Conservation (phyloP, 1,284 basidiomycete species). For the Ceratobasidium sp. region DNA sequence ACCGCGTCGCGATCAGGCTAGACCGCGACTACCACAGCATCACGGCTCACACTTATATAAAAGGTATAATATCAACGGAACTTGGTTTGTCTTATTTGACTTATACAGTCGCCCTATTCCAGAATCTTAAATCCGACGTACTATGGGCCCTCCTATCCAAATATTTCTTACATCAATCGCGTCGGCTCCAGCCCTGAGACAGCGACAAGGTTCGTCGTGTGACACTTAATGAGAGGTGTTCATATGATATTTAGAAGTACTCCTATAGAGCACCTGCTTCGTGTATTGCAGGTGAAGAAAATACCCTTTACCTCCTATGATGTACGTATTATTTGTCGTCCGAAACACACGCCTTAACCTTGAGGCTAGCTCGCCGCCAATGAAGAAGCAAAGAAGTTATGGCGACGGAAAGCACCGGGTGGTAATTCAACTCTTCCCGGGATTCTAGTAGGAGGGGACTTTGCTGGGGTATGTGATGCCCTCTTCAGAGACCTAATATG, state of each 20-base stretch:
- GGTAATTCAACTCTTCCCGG: constrained; percentile 81
- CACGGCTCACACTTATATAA: too few relatives aligned
- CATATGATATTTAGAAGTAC: not conserved
- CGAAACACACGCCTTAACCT: constrained; percentile 10
- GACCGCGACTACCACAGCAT: not conserved
- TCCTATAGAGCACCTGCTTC: constrained; percentile 55
- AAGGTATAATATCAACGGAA: too few relatives aligned
- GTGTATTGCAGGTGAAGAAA: constrained; percentile 80
- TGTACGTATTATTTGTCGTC: constrained; percentile 40
- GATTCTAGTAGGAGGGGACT: constrained; percentile 72
- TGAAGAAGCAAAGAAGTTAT: constrained; percentile 74
- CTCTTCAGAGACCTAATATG: constrained; percentile 49
- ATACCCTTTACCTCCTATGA: constrained; percentile 78
- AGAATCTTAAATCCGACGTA: not conserved
- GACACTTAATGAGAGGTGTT: constrained; percentile 5
- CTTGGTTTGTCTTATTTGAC: too few relatives aligned
- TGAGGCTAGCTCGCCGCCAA: constrained; percentile 67
- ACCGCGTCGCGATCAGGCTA: not conserved
- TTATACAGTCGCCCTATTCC: not conserved
- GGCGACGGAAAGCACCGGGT: constrained; percentile 77
- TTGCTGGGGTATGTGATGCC: constrained; percentile 58
- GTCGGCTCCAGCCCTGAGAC: constrained; percentile 67
- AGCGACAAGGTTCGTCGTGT: constrained; percentile 62
- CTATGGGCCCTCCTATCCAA: constrained; percentile 66
- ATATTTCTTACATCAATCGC: constrained; percentile 83